Conservation (phyloP, 2,329 filamentous ascomycete species). For the Westerdykella aurantiaca region DNA sequence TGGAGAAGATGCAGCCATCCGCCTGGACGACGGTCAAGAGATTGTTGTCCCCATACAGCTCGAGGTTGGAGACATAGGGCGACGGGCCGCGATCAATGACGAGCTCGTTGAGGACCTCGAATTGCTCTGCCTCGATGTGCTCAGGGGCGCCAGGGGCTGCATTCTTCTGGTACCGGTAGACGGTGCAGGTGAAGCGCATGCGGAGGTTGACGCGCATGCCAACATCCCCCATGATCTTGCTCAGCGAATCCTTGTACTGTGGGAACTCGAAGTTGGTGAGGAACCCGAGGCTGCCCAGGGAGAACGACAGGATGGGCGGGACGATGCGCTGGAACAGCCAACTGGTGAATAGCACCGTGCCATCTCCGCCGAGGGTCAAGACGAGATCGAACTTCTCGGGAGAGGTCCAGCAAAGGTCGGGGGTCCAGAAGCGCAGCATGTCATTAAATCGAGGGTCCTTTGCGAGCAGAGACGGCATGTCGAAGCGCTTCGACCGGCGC, state of each 20-base stretch:
- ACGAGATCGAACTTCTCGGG: conserved; percentile 96
- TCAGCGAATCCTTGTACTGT: conserved; percentile 78
- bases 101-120: conserved; percentile 96
- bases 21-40: conserved; percentile 93
- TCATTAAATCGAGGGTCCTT: conserved; percentile 69
- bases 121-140: conserved; percentile 81
- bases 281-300: conserved; percentile 79
- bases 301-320: conserved; percentile 78
- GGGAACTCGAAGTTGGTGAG: conserved; percentile 84
- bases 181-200: conserved; percentile 98
- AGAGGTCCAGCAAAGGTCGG: conserved; percentile 86
- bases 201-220: conserved; percentile 97
- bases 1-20: conserved; percentile 96
- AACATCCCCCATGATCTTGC: conserved; percentile 83
- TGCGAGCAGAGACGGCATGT: conserved; percentile 64
- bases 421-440: conserved; percentile 94
- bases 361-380: conserved; percentile 77
- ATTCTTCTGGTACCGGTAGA: conserved; percentile 62
- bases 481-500: conserved; percentile 79
- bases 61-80: conserved; percentile 93
- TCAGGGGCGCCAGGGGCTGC: conserved; percentile 52
- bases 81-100: conserved; percentile 97
- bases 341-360: conserved; percentile 80
- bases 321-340: conserved; percentile 91
- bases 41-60: conserved; percentile 92